Evolutionary conservation across 2,329 filamentous ascomycete species (phyloP).

Genomic region (Fusarium abutilonis): DNA sequence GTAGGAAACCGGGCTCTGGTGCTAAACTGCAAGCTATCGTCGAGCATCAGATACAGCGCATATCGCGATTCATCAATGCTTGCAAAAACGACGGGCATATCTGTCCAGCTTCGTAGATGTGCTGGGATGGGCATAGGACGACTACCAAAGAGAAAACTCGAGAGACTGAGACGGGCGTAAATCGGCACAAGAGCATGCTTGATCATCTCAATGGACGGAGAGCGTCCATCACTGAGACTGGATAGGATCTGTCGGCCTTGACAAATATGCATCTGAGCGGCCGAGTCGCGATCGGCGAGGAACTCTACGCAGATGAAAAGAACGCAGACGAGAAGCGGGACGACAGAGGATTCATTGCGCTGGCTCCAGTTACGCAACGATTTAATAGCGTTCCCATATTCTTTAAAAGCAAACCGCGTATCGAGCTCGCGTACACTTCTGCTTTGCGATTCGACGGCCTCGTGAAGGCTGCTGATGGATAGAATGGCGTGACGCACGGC

Average conservation of each 20-base stretch:
- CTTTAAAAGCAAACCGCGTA: conserved; percentile 40
- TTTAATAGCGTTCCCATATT: conserved; percentile 61
- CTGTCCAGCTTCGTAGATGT: conserved; percentile 46
- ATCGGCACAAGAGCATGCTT: conserved; percentile 55
- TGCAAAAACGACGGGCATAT: conserved; percentile 50
- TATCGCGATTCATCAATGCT: conserved; percentile 47
- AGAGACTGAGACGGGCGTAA: conserved; percentile 56
- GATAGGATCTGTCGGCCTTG: conserved; percentile 56
- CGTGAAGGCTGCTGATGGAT: conserved; percentile 61
- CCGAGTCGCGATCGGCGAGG: conserved; percentile 59
- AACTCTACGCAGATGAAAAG: conserved; percentile 66
- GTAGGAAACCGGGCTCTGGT: conserved; percentile 41
- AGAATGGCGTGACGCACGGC: conserved; percentile 61
- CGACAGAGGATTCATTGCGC: conserved; percentile 44
- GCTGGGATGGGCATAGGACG: conserved; percentile 51
- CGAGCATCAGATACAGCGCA: conserved; percentile 52
- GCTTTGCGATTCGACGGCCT: conserved; percentile 43
- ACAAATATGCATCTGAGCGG: conserved; percentile 57
- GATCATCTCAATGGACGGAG: conserved; percentile 51
- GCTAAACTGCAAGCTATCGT: conserved; percentile 53
- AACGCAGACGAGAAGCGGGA: conserved; percentile 58
- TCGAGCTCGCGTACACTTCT: conserved; percentile 34
- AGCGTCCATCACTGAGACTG: conserved; percentile 44
- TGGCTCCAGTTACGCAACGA: conserved; percentile 52
- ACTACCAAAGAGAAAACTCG: conserved; percentile 54